Evolutionary conservation across 2,329 filamentous ascomycete species (phyloP), one percentile per base, ranked within the genome.

Genomic region (Aspergillus piperis): DNA sequence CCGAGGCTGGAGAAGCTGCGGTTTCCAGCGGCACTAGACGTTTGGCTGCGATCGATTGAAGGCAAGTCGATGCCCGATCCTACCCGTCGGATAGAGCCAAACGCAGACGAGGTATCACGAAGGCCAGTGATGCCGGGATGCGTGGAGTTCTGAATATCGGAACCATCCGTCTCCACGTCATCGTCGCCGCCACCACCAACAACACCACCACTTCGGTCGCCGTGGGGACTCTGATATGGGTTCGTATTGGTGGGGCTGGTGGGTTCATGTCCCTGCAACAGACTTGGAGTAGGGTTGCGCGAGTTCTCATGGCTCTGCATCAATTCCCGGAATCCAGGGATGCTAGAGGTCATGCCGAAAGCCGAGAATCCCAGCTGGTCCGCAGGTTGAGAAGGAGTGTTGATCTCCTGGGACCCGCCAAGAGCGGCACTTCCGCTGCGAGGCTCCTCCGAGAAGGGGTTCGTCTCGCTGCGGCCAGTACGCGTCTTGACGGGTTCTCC

Each of bases 161-260:
- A 81, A 25, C 83, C 84, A 51, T 83, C 81, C 5, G 81, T 78
- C 48, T 89, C 84, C 49, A 83, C 82, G 64, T 85, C 84, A 61
- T 87, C 84, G 17, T 87, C 84, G 19, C 85, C 25, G 25, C 25
- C 25, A 8, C 25, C 25, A 27, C 7, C 25, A 27, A 7, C 25
- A 27, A 8, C 25, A 27, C 25, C 85, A 51, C 91, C 87, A 5
- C 81, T 81, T 48, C 87, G 87, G 25, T 92, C 90, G 39, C 89
- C 90, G 7, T 90, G 87, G 2, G 95, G 95, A 74, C 94, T 98
- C 65, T 93, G 91, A 73, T 95, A 99, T 1, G 95, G 95, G 72
- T 99, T 99, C 3, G 95, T 98, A 70, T 96, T 91, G 0, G 93
- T 95, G 10, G 95, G 95, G 73, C 94, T 98, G 71, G 91, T 86